Evolutionary conservation across 495 filamentous ascomycete genomes (phyloP).

Genomic region (Ascodesmis nigricans): DNA sequence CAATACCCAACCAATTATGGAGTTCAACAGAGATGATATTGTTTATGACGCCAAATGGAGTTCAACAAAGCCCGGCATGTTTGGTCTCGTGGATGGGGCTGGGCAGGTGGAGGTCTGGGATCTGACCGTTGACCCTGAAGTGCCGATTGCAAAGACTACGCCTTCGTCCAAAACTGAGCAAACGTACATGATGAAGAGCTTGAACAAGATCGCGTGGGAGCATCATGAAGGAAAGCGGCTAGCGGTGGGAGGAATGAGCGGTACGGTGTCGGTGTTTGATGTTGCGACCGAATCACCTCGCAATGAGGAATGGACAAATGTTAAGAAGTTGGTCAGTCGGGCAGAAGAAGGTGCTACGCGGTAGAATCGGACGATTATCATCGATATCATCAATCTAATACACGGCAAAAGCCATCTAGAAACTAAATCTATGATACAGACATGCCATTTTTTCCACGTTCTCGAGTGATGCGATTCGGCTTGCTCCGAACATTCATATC

Average conservation of each 20-base stretch:
- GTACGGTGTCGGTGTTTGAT: slow-evolving; percentile 78
- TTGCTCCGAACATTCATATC: no score
- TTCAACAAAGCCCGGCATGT: slow-evolving; percentile 74
- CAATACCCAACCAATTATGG: slow-evolving; percentile 47
- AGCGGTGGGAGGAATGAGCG: slow-evolving; percentile 76
- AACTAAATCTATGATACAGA: no score
- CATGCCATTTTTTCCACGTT: no score
- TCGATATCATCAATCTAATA: no score
- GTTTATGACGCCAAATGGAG: slow-evolving; percentile 94
- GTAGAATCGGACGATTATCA: no score
- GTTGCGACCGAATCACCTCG: slow-evolving; percentile 63
- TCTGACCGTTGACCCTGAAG: slow-evolving; percentile 72
- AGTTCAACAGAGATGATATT: slow-evolving; percentile 79
- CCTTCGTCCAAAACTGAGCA: slow-evolving; percentile 40
- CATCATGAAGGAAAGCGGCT: slow-evolving; percentile 61
- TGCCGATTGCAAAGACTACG: slow-evolving; percentile 54
- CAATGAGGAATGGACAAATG: slow-evolving; percentile 71
- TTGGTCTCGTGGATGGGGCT: slow-evolving; percentile 77
- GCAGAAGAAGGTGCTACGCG: slow-evolving; percentile 33
- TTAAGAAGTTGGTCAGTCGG: slow-evolving; percentile 64
- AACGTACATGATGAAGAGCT: slow-evolving; percentile 44
- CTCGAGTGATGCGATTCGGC: no score
- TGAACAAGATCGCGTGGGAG: slow-evolving; percentile 93
- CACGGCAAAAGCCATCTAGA: no score
- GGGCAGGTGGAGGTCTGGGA: slow-evolving; percentile 95